Evolutionary conservation across 208 protist species (phyloP).

Genomic region (Acanthamoeba lugdunensis): DNA sequence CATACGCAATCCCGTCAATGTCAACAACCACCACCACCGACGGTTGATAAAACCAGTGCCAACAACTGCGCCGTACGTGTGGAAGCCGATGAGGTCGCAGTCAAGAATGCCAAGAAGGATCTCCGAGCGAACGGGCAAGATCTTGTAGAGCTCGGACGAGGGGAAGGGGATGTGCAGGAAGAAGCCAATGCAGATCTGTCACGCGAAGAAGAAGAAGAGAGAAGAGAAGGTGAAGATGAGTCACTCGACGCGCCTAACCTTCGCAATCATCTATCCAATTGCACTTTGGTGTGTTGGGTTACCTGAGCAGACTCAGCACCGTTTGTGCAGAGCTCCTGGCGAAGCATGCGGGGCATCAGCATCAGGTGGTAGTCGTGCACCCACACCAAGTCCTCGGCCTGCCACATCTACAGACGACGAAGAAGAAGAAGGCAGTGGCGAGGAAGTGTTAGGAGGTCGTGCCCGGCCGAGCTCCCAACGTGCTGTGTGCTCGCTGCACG

Average conservation of each 20-base stretch:
- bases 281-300: background rate
- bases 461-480: background rate
- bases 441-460: background rate
- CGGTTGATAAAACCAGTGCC: no score
- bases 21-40: no score
- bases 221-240: no score
- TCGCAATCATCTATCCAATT: no score
- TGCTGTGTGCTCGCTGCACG: background rate
- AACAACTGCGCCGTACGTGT: slow-evolving; percentile 77
- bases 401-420: slow-evolving; percentile 63
- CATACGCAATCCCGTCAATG: no score
- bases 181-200: slow-evolving; percentile 78
- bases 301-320: background rate
- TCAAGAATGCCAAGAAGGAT: slow-evolving; percentile 86
- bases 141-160: slow-evolving; percentile 85
- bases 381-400: slow-evolving; percentile 84
- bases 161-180: slow-evolving; percentile 89
- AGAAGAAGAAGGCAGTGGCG: background rate
- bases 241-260: no score
- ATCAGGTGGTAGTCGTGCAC: slow-evolving; percentile 89
- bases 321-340: slow-evolving; percentile 54
- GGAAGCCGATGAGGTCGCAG: slow-evolving; percentile 72
- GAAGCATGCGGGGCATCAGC: slow-evolving; percentile 86
- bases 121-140: slow-evolving; percentile 81
- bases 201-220: background rate